Conservation (phyloP, 192 early-diverging fungal species). For the Backusella luteola region DNA sequence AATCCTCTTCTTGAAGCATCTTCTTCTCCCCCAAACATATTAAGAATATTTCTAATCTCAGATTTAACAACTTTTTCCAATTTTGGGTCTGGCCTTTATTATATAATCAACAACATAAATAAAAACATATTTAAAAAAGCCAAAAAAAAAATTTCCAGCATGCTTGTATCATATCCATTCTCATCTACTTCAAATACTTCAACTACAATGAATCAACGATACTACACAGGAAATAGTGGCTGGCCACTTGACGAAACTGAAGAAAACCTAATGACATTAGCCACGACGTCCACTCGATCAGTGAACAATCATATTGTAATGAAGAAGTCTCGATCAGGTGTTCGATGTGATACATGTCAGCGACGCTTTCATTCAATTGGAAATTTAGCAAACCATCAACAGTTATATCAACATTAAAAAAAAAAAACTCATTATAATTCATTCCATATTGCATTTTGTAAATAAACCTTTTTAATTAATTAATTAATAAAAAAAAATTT, state of each 20-base stretch:
- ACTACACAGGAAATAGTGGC: neutral
- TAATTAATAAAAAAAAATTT: too few relatives aligned
- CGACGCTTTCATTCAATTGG: slow-evolving; percentile 16
- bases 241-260: slow-evolving; percentile 21
- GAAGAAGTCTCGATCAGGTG: slow-evolving; percentile 9
- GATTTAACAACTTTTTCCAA: neutral
- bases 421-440: neutral
- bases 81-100: neutral
- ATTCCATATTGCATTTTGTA: neutral
- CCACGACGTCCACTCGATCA: neutral
- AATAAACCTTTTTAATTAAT: neutral
- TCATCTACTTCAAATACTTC: neutral
- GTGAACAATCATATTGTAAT: neutral
- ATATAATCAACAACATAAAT: neutral
- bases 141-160: neutral
- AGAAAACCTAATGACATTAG: slow-evolving; percentile 17
- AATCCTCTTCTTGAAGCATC: neutral
- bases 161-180: slow-evolving; percentile 5
- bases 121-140: neutral
- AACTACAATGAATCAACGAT: neutral
- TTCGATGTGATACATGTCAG: slow-evolving; percentile 15
- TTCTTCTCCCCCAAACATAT: neutral
- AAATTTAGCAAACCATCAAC: slow-evolving; percentile 19
- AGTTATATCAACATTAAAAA: slow-evolving; percentile 19
- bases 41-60: neutral